Base-by-base conservation (phyloP, 306 rosid genomes). In the Prinsepia uniflora region DNA sequence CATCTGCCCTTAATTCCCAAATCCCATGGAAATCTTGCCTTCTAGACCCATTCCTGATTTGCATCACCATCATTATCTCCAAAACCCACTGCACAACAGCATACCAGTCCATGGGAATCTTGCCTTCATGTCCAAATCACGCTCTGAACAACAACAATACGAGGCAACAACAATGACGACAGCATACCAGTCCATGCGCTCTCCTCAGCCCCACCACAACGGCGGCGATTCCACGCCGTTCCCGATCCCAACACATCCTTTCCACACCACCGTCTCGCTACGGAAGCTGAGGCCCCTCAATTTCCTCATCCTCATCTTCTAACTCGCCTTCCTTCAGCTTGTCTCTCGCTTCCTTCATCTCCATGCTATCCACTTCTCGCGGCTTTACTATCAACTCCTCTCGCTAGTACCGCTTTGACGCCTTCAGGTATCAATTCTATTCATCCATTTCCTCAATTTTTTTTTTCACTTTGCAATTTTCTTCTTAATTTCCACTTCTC, bases 221-320 rank as follows among this genome's bases (percentile, higher is more conserved):
- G 5, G 62, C 76, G 48, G 24, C 79, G 78, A 12, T 70, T 15
- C 81, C 57, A 17, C 66, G 44, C 8, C 52, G 30, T 50, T 41
- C 67, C 20, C 22, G 53, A 24, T 34, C 58, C 56, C 24, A 3
- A 17, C 54, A 34, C 20, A 75, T 58, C 89, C 85, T 12, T 94
- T 90, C 79, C 98, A 89, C 69, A 90, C 98, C 52, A 94, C 98
- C 15, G 90, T 90, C 10, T 83, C 97, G 19, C 92, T 86, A 41
- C 96, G 84, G 69, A 94, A 94, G 78, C 97, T 90, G n/a, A 88
- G 90, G 22, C 97, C 96, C 54, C 84, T 94, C 87, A 94, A 91
- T 75, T 83, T 69, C 15, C 91, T 94, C 71, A 78, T 89, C 72
- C 86, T 94, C 81, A 73, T 86, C 42, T 91, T 94, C 77, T 95